A percentile compares a stretch with the other conserved stretches of the same genome.
Conservation (phyloP, 495 filamentous ascomycete species). For the Bacidia rubella region DNA sequence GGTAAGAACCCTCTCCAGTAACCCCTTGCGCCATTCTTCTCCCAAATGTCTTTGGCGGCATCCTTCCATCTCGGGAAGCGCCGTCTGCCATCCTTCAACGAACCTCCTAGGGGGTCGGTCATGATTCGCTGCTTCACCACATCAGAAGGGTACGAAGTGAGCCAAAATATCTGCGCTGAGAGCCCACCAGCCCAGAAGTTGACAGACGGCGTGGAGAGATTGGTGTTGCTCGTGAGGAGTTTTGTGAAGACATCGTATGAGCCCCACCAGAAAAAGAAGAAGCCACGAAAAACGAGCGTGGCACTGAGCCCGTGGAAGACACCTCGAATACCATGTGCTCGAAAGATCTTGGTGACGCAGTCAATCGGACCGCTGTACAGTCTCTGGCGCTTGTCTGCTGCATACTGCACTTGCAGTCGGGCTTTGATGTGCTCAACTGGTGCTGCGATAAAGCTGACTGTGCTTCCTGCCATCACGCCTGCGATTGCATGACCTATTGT, state of each 20-base stretch:
- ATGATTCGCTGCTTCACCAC: conserved; percentile 97
- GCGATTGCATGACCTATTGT: conserved; percentile 73
- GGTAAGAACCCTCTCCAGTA: conserved; percentile 93
- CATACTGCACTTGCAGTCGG: conserved; percentile 83
- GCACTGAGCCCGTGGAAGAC: conserved; percentile 74
- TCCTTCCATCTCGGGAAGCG: conserved; percentile 66
- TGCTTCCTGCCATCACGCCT: conserved; percentile 74
- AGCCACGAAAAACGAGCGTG: conserved; percentile 76
- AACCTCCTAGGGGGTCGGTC: conserved; percentile 74
- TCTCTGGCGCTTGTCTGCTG: conserved; percentile 55
- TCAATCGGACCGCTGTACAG: conserved; percentile 81
- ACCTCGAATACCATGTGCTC: conserved; percentile 58
- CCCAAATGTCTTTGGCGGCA: conserved; percentile 63
- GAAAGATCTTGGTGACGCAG: conserved; percentile 52
- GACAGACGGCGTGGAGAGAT: conserved; percentile 60
- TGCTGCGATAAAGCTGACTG: conserved; percentile 72
- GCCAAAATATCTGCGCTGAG: conserved; percentile 86
- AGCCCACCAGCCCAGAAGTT: conserved; percentile 98
- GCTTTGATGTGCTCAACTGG: conserved; percentile 96
- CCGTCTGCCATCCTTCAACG: conserved; percentile 51
- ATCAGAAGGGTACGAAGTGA: conserved; percentile 80
- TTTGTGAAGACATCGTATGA: conserved; percentile 74
- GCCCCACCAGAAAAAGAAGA: conserved; percentile 98
- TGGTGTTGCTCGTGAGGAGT: conserved; percentile 48
- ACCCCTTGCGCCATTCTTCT: conserved; percentile 58